Percentiles rank a stretch among this genome's conserved stretches.
These are phyloP conservation scores for Scortechinia acanthostroma DNA, from an alignment of 2,329 filamentous ascomycete genomes.

Conservation along the genomic window DNA sequence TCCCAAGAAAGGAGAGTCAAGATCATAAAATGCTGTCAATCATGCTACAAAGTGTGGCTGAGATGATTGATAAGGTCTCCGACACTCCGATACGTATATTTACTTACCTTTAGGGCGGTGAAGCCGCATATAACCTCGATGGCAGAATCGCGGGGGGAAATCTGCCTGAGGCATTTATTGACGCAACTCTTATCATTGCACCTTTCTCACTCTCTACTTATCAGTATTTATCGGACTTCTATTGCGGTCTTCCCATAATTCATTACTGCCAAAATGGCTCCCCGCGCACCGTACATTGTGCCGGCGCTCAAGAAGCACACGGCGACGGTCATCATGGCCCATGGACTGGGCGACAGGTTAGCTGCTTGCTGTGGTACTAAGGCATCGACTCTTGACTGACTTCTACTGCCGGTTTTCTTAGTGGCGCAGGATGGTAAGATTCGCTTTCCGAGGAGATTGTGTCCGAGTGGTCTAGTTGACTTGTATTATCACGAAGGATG, in stretches of 20 bases:
- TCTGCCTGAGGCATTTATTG: neutral
- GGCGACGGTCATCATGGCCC: conserved; percentile 58
- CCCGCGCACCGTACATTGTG: conserved; percentile 36
- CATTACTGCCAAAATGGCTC: neutral
- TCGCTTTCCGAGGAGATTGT: neutral
- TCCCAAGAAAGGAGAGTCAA: too few relatives aligned
- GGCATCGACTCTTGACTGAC: neutral
- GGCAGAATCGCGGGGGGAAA: neutral
- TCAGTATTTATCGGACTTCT: neutral
- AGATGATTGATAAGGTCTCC: neutral
- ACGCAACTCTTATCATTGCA: neutral
- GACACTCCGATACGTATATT: too few relatives aligned
- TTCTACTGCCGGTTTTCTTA: conserved; percentile 1
- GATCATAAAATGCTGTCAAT: too few relatives aligned
- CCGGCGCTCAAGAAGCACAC: conserved; percentile 59
- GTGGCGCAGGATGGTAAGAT: neutral
- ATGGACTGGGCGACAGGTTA: conserved; percentile 60
- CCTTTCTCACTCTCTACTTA: neutral
- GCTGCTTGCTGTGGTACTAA: conserved; percentile 6
- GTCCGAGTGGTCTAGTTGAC: neutral
- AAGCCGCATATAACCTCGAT: neutral
- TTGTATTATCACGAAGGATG: conserved; percentile 28
- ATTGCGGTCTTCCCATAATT: too few relatives aligned
- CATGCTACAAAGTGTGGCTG: too few relatives aligned
- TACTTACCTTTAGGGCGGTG: too few relatives aligned